A percentile compares a stretch with the other conserved stretches of the same genome.
phyloP scores from a whole-genome alignment of 2,329 filamentous ascomycete species.

The Capronia epimyces region DNA sequence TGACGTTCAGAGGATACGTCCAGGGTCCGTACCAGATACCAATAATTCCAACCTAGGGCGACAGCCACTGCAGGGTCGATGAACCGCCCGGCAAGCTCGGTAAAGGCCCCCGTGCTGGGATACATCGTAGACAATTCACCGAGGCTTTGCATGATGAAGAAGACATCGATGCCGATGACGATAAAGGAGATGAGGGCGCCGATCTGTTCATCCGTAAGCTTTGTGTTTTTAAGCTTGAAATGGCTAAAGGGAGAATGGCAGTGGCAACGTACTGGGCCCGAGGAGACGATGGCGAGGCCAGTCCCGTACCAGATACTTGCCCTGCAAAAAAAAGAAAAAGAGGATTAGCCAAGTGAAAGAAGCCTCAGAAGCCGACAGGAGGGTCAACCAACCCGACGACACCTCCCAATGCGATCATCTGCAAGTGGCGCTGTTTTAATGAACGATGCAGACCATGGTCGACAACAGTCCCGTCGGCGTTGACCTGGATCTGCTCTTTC shows the following conservation, averaged over 20 bases:
- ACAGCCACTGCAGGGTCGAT: slow-evolving; percentile 47
- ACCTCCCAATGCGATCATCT: slow-evolving; percentile 27
- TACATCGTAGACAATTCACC: slow-evolving; percentile 48
- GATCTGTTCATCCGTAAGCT: not conserved
- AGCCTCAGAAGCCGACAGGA: no score
- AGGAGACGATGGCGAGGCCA: not conserved
- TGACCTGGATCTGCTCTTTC: not conserved
- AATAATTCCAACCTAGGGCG: slow-evolving; percentile 39
- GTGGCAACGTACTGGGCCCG: slow-evolving; percentile 4
- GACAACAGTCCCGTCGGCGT: slow-evolving; percentile 3
- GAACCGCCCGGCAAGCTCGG: slow-evolving; percentile 38
- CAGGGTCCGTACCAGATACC: no score
- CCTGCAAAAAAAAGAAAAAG: slow-evolving; percentile 1
- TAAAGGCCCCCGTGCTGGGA: slow-evolving; percentile 47
- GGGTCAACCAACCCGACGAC: slow-evolving; percentile 43
- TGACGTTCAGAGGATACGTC: no score
- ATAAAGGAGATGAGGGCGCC: slow-evolving; percentile 50
- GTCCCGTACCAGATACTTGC: slow-evolving; percentile 12
- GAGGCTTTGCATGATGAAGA: slow-evolving; percentile 38
- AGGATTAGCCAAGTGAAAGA: slow-evolving; percentile 45
- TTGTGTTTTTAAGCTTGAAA: not conserved
- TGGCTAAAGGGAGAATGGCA: not conserved
- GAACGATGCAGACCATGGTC: slow-evolving; percentile 29
- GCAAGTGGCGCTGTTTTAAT: slow-evolving; percentile 27
- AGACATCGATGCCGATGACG: slow-evolving; percentile 46